Evolutionary conservation across 2,329 filamentous ascomycete species (phyloP).

Genomic region (Catunica adiposa): DNA sequence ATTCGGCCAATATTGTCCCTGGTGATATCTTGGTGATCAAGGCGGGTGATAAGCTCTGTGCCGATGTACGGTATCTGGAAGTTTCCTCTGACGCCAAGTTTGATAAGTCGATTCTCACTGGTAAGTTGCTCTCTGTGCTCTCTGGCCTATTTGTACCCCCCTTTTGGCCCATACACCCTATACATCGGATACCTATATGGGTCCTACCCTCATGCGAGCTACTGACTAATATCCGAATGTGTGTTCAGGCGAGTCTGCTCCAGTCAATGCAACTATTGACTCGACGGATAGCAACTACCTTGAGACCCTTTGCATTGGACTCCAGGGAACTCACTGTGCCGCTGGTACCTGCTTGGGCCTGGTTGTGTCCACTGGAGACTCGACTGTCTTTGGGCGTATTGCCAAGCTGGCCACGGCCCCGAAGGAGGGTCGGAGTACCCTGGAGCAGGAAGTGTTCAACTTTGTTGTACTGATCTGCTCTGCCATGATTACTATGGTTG

Average conservation of each 20-base stretch:
- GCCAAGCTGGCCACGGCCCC: slow-evolving; percentile 97
- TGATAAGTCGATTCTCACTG: slow-evolving; percentile 92
- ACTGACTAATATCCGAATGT: slow-evolving; percentile 37
- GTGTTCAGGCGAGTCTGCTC: slow-evolving; percentile 46
- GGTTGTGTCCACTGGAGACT: slow-evolving; percentile 75
- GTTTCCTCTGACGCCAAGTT: slow-evolving; percentile 77
- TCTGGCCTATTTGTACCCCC: background rate
- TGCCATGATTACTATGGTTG: slow-evolving; percentile 88
- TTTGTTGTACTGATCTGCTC: slow-evolving; percentile 63
- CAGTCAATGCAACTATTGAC: slow-evolving; percentile 58
- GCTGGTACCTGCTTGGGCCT: slow-evolving; percentile 83
- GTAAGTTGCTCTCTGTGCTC: slow-evolving; percentile 51
- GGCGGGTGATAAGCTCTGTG: slow-evolving; percentile 84
- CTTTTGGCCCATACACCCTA: slow-evolving; percentile 58
- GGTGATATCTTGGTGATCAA: slow-evolving; percentile 80
- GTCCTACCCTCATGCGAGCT: background rate
- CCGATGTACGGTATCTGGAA: slow-evolving; percentile 60
- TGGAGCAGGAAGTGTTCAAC: slow-evolving; percentile 98
- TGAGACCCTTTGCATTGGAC: slow-evolving; percentile 92
- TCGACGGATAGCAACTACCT: slow-evolving; percentile 50
- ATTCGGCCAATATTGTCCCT: slow-evolving; percentile 88
- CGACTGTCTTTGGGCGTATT: slow-evolving; percentile 93
- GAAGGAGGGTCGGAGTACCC: slow-evolving; percentile 88
- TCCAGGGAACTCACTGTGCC: slow-evolving; percentile 94
- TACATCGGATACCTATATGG: background rate